These are phyloP conservation scores for Epicoccum sorghinum DNA, from an alignment of 2,329 filamentous ascomycete species.

Conservation along the genomic window DNA sequence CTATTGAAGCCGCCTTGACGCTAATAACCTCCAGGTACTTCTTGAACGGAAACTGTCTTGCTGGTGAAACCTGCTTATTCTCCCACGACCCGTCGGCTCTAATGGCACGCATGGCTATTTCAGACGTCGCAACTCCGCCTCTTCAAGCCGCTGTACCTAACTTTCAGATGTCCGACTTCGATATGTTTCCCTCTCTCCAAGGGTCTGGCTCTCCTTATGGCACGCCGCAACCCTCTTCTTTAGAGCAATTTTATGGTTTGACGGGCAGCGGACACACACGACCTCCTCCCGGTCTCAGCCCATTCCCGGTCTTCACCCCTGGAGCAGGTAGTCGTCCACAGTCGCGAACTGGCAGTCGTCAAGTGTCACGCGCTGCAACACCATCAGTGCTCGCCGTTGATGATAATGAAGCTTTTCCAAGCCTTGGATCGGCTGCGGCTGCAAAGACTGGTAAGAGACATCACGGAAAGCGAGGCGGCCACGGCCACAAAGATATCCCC, in stretches of 20 bases:
- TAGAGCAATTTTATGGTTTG: constrained; percentile 52
- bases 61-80: constrained; percentile 92
- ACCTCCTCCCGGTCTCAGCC: constrained; percentile 74
- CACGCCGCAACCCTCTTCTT: constrained; percentile 42
- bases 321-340: constrained; percentile 67
- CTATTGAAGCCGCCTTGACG: constrained; percentile 18
- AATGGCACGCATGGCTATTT: constrained; percentile 79
- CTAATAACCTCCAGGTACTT: constrained; percentile 71
- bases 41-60: constrained; percentile 93
- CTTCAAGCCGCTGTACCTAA: constrained; percentile 66
- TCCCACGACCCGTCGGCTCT: constrained; percentile 92
- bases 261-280: constrained; percentile 49
- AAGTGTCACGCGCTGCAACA: constrained; percentile 68
- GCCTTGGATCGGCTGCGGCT: constrained; percentile 75
- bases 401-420: constrained; percentile 94
- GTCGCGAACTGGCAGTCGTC: constrained; percentile 84
- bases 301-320: constrained; percentile 63
- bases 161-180: constrained; percentile 82
- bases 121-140: constrained; percentile 71
- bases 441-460: constrained; percentile 86
- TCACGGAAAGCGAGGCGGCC: constrained; percentile 86
- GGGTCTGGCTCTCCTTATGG: constrained; percentile 52
- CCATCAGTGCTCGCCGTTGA: constrained; percentile 79
- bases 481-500: constrained; percentile 64
- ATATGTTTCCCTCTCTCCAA: constrained; percentile 80